Base-by-base conservation (phyloP, 495 filamentous ascomycete species). In the Penicillium verhagenii region DNA sequence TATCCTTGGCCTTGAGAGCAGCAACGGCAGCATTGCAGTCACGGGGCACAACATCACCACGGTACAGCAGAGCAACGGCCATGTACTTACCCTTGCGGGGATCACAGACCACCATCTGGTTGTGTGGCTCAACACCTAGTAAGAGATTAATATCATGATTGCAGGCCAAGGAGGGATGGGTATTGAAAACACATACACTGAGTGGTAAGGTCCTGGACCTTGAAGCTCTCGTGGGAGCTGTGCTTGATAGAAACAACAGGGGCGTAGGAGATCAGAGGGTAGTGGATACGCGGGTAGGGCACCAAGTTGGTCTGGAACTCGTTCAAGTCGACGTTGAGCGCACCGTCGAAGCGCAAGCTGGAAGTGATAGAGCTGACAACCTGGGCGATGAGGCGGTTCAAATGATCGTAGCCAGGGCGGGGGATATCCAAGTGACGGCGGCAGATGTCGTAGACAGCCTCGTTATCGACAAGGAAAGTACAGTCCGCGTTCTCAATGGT, bases 271-370 rank as follows among this genome's bases (percentile, higher is more conserved):
- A 96, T 92, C 52, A 96, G 72, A 52, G 91, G 91, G 74, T 92
- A 96, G 73, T 96, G 91, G 65, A 96, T 94, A 72, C 91, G 87
- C 13, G 91, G 91, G 71, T 90, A 95, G 6, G 91, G 91, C 29
- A 95, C 91, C 78, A 96, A 69, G 77, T 96, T 96, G 62, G 91
- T 96, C 80, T 96, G 91, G 82, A 96, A 96, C 71, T 96, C 91
- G 74, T 90, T 92, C 72, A 96, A 72, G 71, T 96, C 91, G 68
- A 96, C 91, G 63, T 96, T 96, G 61, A 96, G 84, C 26, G 89
- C 89, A 66, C 91, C 91, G 59, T 96, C 91, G 65, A 96, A 96
- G 44, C 91, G 87, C 49, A 96, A 83, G 64, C 88, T 92, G 48
- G 89, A 90, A 51, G 91, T 96, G 74, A 96, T 93, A 38, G 89